Conservation (phyloP, 2,329 filamentous ascomycete genomes). For the Pyricularia grisea region DNA sequence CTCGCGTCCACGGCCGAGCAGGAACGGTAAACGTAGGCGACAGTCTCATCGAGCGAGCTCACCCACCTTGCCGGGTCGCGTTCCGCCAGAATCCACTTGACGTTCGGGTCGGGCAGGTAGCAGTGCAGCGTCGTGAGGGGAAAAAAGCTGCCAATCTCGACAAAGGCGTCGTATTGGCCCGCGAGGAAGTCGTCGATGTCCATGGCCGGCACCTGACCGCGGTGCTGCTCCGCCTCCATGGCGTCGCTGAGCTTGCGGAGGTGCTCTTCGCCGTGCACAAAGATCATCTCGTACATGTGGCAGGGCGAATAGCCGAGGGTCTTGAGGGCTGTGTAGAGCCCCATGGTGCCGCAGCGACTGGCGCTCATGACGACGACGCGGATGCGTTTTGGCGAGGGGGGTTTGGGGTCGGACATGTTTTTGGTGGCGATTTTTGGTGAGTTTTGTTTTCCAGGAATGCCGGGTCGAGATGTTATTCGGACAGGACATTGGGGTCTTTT, state of each 20-base stretch:
- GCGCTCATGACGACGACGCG: slow-evolving; percentile 3
- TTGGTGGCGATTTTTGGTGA: too few relatives aligned
- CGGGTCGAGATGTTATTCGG: too few relatives aligned
- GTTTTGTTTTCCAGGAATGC: too few relatives aligned
- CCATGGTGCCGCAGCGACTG: slow-evolving; percentile 13
- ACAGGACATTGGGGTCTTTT: too few relatives aligned
- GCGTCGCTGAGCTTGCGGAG: slow-evolving; percentile 13
- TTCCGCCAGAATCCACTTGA: slow-evolving; percentile 25
- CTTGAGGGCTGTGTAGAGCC: slow-evolving; percentile 14
- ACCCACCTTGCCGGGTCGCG: slow-evolving; percentile 24
- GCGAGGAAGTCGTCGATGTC: slow-evolving; percentile 17
- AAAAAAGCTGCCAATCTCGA: slow-evolving; percentile 22
- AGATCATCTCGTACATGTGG: slow-evolving; percentile 13
- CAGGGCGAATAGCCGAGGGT: slow-evolving; percentile 15
- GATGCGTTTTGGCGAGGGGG: neutral
- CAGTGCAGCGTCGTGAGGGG: slow-evolving; percentile 17
- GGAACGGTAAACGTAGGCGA: neutral
- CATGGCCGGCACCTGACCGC: slow-evolving; percentile 14
- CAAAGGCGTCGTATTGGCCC: slow-evolving; percentile 13
- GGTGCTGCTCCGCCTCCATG: slow-evolving; percentile 8
- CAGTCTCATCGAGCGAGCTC: slow-evolving; percentile 9
- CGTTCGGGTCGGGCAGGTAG: slow-evolving; percentile 16
- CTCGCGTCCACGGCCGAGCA: neutral
- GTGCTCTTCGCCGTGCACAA: slow-evolving; percentile 5
- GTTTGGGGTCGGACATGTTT: neutral